Conservation (phyloP, 495 filamentous ascomycete genomes). For the Talaromyces proteolyticus region DNA sequence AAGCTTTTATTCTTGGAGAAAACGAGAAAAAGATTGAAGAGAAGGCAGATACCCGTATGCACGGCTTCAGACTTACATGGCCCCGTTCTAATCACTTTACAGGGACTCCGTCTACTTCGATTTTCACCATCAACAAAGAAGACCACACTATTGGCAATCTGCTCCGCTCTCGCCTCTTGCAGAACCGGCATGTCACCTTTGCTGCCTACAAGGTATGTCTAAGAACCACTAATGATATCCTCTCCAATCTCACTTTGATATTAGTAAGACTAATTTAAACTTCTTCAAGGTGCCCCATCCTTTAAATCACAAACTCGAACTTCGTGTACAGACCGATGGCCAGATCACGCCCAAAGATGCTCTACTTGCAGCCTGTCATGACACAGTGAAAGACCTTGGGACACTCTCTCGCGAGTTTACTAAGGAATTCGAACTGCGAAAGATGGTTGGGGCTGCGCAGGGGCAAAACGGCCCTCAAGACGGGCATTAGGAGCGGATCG, state of each 20-base stretch:
- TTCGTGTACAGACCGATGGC: constrained; percentile 92
- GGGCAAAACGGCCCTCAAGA: constrained; percentile 30
- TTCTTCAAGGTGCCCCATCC: constrained; percentile 67
- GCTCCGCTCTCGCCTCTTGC: constrained; percentile 72
- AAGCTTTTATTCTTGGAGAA: constrained; percentile 77
- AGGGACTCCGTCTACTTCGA: constrained; percentile 77
- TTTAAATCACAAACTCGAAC: constrained; percentile 74
- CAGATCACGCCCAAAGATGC: constrained; percentile 79
- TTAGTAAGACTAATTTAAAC: constrained; percentile 6
- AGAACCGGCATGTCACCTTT: constrained; percentile 73
- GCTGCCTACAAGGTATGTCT: constrained; percentile 75
- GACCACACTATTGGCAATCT: constrained; percentile 95
- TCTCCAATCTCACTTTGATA: not conserved
- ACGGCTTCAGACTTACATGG: not conserved
- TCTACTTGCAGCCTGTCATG: constrained; percentile 68
- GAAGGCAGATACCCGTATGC: constrained; percentile 59
- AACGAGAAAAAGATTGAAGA: constrained; percentile 91
- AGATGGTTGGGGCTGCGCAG: constrained; percentile 65
- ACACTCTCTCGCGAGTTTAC: constrained; percentile 82
- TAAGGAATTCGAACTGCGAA: constrained; percentile 89
- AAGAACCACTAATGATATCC: not conserved
- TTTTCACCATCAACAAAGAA: constrained; percentile 94
- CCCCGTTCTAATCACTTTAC: constrained; percentile 2
- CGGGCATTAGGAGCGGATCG: too few species aligned
- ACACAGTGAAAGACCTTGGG: constrained; percentile 70